Evolutionary conservation across 495 filamentous ascomycete species (phyloP).

Genomic region (Chaetomium tenue): DNA sequence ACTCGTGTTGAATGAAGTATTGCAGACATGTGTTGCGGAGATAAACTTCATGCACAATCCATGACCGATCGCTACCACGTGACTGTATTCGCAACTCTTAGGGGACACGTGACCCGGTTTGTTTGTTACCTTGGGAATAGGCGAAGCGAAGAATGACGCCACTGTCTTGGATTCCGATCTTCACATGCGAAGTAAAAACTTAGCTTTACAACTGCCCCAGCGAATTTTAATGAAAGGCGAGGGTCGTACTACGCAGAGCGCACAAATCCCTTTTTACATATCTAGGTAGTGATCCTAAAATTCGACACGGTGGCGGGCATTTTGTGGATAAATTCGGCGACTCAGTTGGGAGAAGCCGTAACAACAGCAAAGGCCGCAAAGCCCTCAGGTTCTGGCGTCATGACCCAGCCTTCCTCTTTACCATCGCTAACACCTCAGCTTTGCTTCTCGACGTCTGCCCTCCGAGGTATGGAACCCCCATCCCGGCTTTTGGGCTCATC

Average conservation of each 20-base stretch:
- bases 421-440: constrained; percentile 82
- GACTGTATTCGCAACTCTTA: no score
- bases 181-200: neutral
- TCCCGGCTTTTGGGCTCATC: neutral
- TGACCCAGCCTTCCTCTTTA: constrained; percentile 58
- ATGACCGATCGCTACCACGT: no score
- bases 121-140: no score
- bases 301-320: constrained; percentile 47
- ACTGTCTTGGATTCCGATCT: neutral
- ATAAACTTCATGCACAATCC: no score
- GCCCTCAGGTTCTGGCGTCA: constrained; percentile 40
- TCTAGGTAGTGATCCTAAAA: neutral
- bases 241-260: neutral
- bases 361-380: constrained; percentile 18
- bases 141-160: neutral
- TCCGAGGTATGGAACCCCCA: constrained; percentile 62
- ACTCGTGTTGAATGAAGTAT: neutral
- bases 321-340: constrained; percentile 48
- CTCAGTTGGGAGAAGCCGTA: constrained; percentile 39
- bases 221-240: neutral
- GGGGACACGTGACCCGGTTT: no score
- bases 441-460: constrained; percentile 81
- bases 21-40: neutral
- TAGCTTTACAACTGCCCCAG: neutral
- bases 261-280: neutral